A percentile compares a stretch with the other conserved stretches of the same genome.
Evolutionary conservation across 768 basidiomycete species (phyloP).

Genomic region (Zangia roseola): DNA sequence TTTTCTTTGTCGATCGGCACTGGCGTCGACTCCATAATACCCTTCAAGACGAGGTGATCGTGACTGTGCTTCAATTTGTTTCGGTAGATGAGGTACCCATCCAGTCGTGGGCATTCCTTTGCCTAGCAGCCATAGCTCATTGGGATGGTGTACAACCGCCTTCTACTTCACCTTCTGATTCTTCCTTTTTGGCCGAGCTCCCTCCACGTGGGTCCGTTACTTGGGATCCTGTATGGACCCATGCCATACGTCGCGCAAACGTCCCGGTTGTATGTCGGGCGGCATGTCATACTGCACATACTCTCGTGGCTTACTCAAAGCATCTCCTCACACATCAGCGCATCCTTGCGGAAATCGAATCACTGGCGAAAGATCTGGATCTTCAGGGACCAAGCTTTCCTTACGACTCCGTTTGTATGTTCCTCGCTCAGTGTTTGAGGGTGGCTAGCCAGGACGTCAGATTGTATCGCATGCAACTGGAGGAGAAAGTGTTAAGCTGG

Average conservation of each 20-base stretch:
- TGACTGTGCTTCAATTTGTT: constrained; percentile 57
- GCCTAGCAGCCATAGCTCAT: constrained; percentile 69
- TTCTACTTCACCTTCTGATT: constrained; percentile 1
- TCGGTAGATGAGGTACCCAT: constrained; percentile 59
- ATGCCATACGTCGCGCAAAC: constrained; percentile 72
- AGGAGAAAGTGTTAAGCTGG: constrained; percentile 85
- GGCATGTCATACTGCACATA: constrained; percentile 68
- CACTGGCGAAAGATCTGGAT: constrained; percentile 77
- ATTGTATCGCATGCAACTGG: constrained; percentile 80
- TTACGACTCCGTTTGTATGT: constrained; percentile 86
- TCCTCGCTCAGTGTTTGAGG: constrained; percentile 66
- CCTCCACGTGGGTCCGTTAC: constrained; percentile 27
- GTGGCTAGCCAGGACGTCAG: constrained; percentile 80
- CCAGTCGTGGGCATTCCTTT: constrained; percentile 86
- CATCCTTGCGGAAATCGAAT: constrained; percentile 72
- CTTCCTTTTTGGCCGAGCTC: neutral
- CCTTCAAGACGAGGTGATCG: constrained; percentile 56
- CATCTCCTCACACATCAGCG: constrained; percentile 52
- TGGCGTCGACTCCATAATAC: constrained; percentile 62
- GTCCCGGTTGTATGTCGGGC: constrained; percentile 71
- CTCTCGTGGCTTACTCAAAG: constrained; percentile 47
- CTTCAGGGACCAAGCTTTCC: constrained; percentile 88
- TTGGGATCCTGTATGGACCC: constrained; percentile 86
- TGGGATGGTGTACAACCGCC: constrained; percentile 35
- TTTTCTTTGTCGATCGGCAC: constrained; percentile 83